Base-by-base conservation (phyloP, 768 basidiomycete species). In the Termitomyces titanicus region DNA sequence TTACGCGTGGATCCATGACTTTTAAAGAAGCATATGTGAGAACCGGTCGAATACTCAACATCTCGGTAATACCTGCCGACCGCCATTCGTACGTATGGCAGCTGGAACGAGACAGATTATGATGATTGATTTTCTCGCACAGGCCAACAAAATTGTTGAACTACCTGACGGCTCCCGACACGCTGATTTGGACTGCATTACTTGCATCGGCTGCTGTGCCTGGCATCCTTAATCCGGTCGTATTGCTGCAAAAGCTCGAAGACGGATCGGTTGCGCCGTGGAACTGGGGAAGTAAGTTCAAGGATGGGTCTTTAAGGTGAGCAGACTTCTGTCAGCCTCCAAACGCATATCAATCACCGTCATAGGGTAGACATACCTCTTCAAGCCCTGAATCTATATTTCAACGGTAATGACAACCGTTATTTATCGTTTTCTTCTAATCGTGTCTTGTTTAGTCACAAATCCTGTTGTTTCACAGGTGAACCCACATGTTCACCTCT, bases 141-240 rank as follows among this genome's bases (percentile, higher is more conserved):
- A 94, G 92, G 12, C 97, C 97, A 2, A 98, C 97, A 2, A 98
- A 98, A 70, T 73, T 99, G 2, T 76, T 99, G 11, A 99, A 98
- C 68, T 94, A 97, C 65, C 82, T 98, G 58, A 95, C 94, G 18
- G 90, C 94, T n/a, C 97, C 97, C 0, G 91, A 98, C 67, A 89
- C 88, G 3, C 75, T 91, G 18, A 89, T 91, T 52, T 92, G 88
- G 89, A 86, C 82, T 42, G 87, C 88, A 2, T 63, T 91, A 35
- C 72, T 96, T 39, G 93, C 94, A 6, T 94, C 92, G 5, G 94
- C 95, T 3, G 95, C 96, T 22, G 95, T 97, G 2, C 96, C 95
- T 0, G 94, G 96, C 0, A 96, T 98, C 61, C 69, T 98, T 39
- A 95, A 97, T 62, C 94, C 96, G 5, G 96, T 98, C 15, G 94